Base-by-base conservation (phyloP, 108 stramenopile species). In the Cyclotella baltica region DNA sequence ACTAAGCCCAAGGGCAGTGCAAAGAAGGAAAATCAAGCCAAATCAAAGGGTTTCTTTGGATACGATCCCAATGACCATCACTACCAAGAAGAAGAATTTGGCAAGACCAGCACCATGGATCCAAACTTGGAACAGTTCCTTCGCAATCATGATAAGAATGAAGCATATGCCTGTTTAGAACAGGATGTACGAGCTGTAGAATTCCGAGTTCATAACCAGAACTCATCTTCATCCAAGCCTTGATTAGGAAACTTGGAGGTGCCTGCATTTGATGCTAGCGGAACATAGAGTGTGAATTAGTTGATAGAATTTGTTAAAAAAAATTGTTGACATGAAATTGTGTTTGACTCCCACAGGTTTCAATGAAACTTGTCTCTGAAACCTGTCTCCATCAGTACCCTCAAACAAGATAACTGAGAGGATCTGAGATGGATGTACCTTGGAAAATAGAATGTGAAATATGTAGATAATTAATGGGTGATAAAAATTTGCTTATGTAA, bases 401-500 rank as follows among this genome's bases (percentile, higher is more conserved):
- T n/a, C n/a, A 52, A 10, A 13, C 40, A 43, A 52, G 51, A 52
- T 13, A 52, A 52, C n/a, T 52, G 51, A 4, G n/a, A 20, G 51
- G n/a, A n/a, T n/a, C n/a, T n/a, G n/a, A n/a, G n/a, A n/a, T n/a
- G 51, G 4, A 10, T 52, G n/a, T 52, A n/a, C 4, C n/a, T n/a
- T 10, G 4, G n/a, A n/a, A 52, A n/a, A 52, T 52, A 52, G 51
- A 52, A 4, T 52, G 51, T 52, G 51, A 52, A 52, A 52, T 52
- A 52, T n/a, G n/a, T n/a, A n/a, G n/a, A n/a, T n/a, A n/a, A n/a
- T n/a, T n/a, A n/a, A n/a, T n/a, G n/a, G n/a, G n/a, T n/a, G n/a
- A n/a, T n/a, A n/a, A n/a, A n/a, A n/a, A n/a, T n/a, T n/a, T n/a
- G n/a, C n/a, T n/a, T n/a, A n/a, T n/a, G n/a, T 46, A 46, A 46